Percentiles rank a stretch among this genome's conserved stretches.
phyloP scores from a whole-genome alignment of 139 green algal species.

The Eudorina sp. region DNA sequence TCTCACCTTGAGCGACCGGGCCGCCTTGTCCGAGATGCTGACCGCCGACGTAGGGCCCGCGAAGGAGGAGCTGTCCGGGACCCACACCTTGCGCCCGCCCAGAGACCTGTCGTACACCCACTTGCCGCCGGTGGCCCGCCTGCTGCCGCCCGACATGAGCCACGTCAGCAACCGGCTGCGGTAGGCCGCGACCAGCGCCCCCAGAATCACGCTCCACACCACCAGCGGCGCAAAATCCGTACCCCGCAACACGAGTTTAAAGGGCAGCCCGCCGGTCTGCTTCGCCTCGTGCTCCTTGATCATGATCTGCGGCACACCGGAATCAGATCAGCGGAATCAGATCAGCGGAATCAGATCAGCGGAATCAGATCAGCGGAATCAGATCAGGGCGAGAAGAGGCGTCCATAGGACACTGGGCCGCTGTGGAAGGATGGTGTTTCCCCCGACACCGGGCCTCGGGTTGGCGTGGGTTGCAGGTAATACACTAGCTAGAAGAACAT shows the following conservation, averaged over 20 bases:
- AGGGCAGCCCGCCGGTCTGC: constrained; percentile 15
- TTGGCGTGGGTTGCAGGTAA: no score
- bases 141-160: neutral
- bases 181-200: constrained; percentile 7
- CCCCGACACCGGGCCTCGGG: no score
- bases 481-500: no score
- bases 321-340: no score
- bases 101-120: constrained; percentile 73
- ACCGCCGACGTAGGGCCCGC: neutral
- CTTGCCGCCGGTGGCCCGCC: constrained; percentile 20
- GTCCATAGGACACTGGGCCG: no score
- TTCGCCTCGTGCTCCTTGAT: constrained; percentile 15
- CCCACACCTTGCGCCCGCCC: constrained; percentile 65
- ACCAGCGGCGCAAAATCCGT: constrained; percentile 54
- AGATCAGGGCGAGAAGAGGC: no score
- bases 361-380: no score
- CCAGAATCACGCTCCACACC: constrained; percentile 39
- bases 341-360: no score
- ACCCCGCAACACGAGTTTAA: constrained; percentile 45
- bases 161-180: neutral
- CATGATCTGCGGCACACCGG: constrained; percentile 43
- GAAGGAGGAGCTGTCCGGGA: constrained; percentile 37
- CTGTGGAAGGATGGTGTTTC: no score
- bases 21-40: constrained; percentile 22
- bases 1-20: constrained; percentile 2